phyloP scores from a whole-genome alignment of 163 green algal species.

The Trebouxiophyceae sp. region DNA sequence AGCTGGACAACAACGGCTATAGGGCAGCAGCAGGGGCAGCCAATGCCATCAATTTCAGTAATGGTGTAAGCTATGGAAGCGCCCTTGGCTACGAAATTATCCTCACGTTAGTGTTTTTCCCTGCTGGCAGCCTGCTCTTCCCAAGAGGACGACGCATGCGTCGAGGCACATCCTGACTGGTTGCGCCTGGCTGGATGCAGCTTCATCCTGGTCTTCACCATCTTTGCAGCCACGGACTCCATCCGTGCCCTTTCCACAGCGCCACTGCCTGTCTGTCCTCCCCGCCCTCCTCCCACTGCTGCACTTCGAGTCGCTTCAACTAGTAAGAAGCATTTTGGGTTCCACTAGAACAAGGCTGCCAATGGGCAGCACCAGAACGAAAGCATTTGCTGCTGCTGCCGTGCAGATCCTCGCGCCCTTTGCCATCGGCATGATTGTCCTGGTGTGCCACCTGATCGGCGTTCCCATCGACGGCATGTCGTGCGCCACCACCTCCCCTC shows the following conservation, averaged over 20 bases:
- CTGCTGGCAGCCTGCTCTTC: too few species aligned
- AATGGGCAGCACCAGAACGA: neutral
- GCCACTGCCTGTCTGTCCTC: conserved; percentile 20
- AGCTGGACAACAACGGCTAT: neutral
- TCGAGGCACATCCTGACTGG: too few species aligned
- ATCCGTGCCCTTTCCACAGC: conserved; percentile 5
- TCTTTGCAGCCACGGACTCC: conserved; percentile 21
- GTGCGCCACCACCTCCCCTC: neutral
- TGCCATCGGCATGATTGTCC: conserved; percentile 16
- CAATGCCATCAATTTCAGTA: neutral
- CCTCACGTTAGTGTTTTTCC: conserved; percentile 9
- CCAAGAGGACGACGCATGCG: too few species aligned
- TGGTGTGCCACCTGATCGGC: conserved; percentile 18
- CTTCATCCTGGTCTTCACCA: too few species aligned
- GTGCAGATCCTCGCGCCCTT: conserved; percentile 11
- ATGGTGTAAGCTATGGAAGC: neutral
- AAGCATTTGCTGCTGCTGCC: neutral
- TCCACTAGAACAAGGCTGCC: neutral
- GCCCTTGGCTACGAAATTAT: conserved; percentile 8
- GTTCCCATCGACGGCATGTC: conserved; percentile 18
- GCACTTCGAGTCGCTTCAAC: too few species aligned
- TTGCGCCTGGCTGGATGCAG: too few species aligned
- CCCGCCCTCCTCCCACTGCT: too few species aligned
- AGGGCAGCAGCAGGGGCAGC: neutral
- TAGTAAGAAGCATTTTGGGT: neutral